phyloP scores from a whole-genome alignment of 805 yeast species.

The Candida caryicola region DNA sequence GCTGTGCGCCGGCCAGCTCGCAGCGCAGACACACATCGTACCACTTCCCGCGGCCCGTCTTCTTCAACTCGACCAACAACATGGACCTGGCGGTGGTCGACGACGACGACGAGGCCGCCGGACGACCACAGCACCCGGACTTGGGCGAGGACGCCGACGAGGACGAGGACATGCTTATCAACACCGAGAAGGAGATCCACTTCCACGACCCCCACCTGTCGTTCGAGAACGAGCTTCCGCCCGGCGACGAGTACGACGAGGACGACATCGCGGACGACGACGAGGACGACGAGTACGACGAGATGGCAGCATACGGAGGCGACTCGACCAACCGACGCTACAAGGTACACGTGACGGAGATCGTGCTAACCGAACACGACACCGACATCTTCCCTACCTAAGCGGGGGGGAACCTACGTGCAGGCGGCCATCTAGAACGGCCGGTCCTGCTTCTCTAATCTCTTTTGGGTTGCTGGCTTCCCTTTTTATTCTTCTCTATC shows the following conservation, averaged over 20 bases:
- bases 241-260: slow-evolving; percentile 11
- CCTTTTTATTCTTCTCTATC: no score
- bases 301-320: slow-evolving; percentile 19
- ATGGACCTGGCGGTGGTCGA: slow-evolving; percentile 12
- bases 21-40: slow-evolving; percentile 31
- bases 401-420: background rate
- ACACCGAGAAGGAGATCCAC: slow-evolving; percentile 1
- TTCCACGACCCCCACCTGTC: background rate
- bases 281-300: slow-evolving; percentile 17
- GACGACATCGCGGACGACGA: slow-evolving; percentile 16
- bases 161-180: background rate
- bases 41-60: slow-evolving; percentile 22
- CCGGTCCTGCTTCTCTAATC: no score
- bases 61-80: slow-evolving; percentile 10
- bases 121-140: no score
- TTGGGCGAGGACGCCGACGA: no score
- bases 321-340: slow-evolving; percentile 24
- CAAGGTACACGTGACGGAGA: slow-evolving; percentile 42
- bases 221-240: slow-evolving; percentile 5
- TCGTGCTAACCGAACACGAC: slow-evolving; percentile 35
- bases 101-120: slow-evolving; percentile 7
- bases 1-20: slow-evolving; percentile 1
- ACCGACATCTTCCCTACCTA: slow-evolving; percentile 24
- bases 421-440: no score
- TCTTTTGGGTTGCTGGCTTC: no score